Percentiles rank a stretch among this genome's conserved stretches.
phyloP scores from a whole-genome alignment of 2,329 filamentous ascomycete genomes.

The Colletotrichum eremochloae region DNA sequence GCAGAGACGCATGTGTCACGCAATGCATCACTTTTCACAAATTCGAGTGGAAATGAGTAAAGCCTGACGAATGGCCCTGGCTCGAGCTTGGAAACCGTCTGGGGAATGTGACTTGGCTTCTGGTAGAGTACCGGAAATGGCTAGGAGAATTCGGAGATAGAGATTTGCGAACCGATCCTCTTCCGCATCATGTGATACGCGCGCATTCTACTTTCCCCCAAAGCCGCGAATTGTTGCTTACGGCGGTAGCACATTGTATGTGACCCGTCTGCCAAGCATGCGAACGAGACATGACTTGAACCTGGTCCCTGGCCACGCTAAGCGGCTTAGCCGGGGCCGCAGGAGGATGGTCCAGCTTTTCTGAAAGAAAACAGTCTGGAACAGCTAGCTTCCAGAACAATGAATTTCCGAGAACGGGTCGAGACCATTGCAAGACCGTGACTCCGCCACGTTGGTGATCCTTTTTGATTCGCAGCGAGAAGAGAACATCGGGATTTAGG shows the following conservation, averaged over 20 bases:
- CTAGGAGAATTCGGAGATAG: slow-evolving; percentile 12
- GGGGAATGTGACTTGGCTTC: slow-evolving; percentile 10
- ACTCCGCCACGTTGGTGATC: slow-evolving; percentile 30
- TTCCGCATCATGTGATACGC: neutral
- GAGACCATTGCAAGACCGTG: slow-evolving; percentile 30
- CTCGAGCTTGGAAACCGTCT: slow-evolving; percentile 13
- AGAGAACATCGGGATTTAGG: slow-evolving; percentile 8
- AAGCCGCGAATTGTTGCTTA: slow-evolving; percentile 7
- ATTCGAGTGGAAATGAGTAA: neutral
- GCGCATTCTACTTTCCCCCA: neutral
- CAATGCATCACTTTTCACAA: slow-evolving; percentile 16
- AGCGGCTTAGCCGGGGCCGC: slow-evolving; percentile 24
- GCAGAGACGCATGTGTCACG: neutral
- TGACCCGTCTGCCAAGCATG: slow-evolving; percentile 4
- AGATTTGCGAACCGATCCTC: slow-evolving; percentile 21
- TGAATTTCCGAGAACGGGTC: slow-evolving; percentile 16
- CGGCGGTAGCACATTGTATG: neutral
- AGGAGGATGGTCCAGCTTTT: neutral
- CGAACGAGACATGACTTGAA: slow-evolving; percentile 32
- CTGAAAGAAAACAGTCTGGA: slow-evolving; percentile 29
- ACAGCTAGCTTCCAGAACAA: slow-evolving; percentile 30
- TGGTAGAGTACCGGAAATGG: slow-evolving; percentile 23
- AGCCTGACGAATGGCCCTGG: slow-evolving; percentile 3
- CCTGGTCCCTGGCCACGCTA: slow-evolving; percentile 4
- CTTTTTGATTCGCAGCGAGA: slow-evolving; percentile 25